phyloP scores from a whole-genome alignment of 345 rosid species.

The Triadica sebifera region DNA sequence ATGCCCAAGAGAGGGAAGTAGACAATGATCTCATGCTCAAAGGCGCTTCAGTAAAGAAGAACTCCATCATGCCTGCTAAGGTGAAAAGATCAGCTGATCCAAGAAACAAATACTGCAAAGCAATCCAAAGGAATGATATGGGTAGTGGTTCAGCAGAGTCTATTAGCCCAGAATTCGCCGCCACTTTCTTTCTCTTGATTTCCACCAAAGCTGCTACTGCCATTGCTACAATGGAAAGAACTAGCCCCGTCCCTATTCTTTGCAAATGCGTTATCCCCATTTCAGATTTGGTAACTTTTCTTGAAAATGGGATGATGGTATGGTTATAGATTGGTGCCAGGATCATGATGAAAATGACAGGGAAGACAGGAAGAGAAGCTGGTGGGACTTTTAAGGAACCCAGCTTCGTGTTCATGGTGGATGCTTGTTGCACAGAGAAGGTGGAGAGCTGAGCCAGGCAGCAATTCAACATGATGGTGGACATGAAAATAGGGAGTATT shows the following conservation, averaged over 20 bases:
- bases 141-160: slow-evolving; percentile 59
- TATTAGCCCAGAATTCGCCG: slow-evolving; percentile 30
- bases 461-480: slow-evolving; percentile 80
- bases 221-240: slow-evolving; percentile 74
- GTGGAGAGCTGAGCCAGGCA: slow-evolving; percentile 97
- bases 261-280: slow-evolving; percentile 73
- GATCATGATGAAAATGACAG: slow-evolving; percentile 71
- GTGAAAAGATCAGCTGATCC: slow-evolving; percentile 97
- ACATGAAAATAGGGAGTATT: slow-evolving; percentile 75
- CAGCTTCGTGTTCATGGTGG: slow-evolving; percentile 78
- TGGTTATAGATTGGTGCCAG: slow-evolving; percentile 78
- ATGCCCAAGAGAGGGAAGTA: slow-evolving; percentile 90
- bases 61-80: slow-evolving; percentile 89
- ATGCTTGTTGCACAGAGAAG: slow-evolving; percentile 88
- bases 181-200: slow-evolving; percentile 56
- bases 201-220: slow-evolving; percentile 77
- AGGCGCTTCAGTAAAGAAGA: slow-evolving; percentile 89
- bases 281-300: slow-evolving; percentile 60
- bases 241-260: slow-evolving; percentile 75
- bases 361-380: slow-evolving; percentile 83
- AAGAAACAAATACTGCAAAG: slow-evolving; percentile 79
- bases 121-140: slow-evolving; percentile 82
- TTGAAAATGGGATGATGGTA: slow-evolving; percentile 54
- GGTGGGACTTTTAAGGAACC: slow-evolving; percentile 75
- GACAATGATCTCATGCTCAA: slow-evolving; percentile 82